Percentiles rank a stretch among this genome's conserved stretches.
phyloP scores from a whole-genome alignment of 805 yeast species.

The Candida broadrunensis region DNA sequence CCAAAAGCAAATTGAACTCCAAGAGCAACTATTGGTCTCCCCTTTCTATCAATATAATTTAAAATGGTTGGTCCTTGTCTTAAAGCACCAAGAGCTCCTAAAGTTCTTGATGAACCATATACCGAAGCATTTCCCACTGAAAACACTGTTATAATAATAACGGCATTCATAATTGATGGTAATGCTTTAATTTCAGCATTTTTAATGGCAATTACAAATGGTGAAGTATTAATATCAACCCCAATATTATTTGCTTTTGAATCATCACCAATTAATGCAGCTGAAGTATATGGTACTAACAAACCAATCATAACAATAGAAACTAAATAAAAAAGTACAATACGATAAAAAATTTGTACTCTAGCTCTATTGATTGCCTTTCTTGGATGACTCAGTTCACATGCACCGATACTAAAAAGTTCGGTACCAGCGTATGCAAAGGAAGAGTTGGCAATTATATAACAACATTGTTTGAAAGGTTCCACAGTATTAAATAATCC shows the following conservation, averaged over 20 bases:
- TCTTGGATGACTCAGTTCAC: constrained; percentile 62
- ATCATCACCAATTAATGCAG: constrained; percentile 15
- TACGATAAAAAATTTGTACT: constrained; percentile 65
- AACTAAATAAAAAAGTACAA: constrained; percentile 54
- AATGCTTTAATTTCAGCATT: constrained; percentile 26
- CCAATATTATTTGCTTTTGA: constrained; percentile 14
- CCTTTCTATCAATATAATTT: constrained; percentile 26
- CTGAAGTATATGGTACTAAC: constrained; percentile 38
- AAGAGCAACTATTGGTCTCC: constrained; percentile 28
- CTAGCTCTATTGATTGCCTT: constrained; percentile 61
- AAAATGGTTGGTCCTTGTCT: constrained; percentile 26
- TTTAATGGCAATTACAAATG: constrained; percentile 37
- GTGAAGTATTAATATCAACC: constrained; percentile 28
- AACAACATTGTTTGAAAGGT: constrained; percentile 61
- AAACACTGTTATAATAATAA: constrained; percentile 28
- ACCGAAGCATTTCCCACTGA: constrained; percentile 37
- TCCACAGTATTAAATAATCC: constrained; percentile 44
- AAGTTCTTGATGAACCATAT: constrained; percentile 30
- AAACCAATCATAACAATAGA: constrained; percentile 55
- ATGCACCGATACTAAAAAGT: constrained; percentile 62
- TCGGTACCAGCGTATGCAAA: constrained; percentile 69
- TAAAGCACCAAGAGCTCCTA: constrained; percentile 30
- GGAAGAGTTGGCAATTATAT: constrained; percentile 58
- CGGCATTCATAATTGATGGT: constrained; percentile 31
- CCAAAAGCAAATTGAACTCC: constrained; percentile 23